Evolutionary conservation across 306 rosid species (phyloP).

Genomic region (Dryas alaskensis): DNA sequence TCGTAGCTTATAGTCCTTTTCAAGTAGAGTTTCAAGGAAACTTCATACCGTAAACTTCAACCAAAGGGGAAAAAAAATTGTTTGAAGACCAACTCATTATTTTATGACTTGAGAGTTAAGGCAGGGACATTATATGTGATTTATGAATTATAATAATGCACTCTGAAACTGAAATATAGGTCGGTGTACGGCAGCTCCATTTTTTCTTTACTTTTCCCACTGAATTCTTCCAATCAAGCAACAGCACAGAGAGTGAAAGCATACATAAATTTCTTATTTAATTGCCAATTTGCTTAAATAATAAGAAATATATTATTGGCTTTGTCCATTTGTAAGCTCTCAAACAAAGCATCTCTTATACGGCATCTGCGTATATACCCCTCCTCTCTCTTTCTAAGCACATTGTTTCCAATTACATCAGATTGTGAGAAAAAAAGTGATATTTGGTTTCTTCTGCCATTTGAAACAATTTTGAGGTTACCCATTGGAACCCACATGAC

Average conservation of each 20-base stretch:
- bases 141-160: conserved; percentile 6
- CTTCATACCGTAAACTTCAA: conserved; percentile 18
- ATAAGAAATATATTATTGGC: conserved; percentile 18
- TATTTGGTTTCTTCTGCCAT: conserved; percentile 21
- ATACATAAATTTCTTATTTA: conserved; percentile 23
- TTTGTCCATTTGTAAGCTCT: conserved; percentile 53
- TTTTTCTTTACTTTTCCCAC: conserved; percentile 6
- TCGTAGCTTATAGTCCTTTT: conserved; percentile 23
- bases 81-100: background rate
- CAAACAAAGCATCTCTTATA: conserved; percentile 46
- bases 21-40: conserved; percentile 38
- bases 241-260: conserved; percentile 1
- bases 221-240: conserved; percentile 14
- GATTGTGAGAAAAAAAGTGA: background rate
- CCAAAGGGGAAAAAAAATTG: background rate
- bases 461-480: background rate
- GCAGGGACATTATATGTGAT: background rate
- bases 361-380: conserved; percentile 42
- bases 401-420: conserved; percentile 16
- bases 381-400: conserved; percentile 7
- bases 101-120: background rate
- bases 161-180: conserved; percentile 17
- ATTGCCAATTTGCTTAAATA: conserved; percentile 28
- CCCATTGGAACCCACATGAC: background rate
- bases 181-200: conserved; percentile 14